These are phyloP conservation scores for Arthromyces matolae DNA, from an alignment of 768 basidiomycete species.

Conservation along the genomic window DNA sequence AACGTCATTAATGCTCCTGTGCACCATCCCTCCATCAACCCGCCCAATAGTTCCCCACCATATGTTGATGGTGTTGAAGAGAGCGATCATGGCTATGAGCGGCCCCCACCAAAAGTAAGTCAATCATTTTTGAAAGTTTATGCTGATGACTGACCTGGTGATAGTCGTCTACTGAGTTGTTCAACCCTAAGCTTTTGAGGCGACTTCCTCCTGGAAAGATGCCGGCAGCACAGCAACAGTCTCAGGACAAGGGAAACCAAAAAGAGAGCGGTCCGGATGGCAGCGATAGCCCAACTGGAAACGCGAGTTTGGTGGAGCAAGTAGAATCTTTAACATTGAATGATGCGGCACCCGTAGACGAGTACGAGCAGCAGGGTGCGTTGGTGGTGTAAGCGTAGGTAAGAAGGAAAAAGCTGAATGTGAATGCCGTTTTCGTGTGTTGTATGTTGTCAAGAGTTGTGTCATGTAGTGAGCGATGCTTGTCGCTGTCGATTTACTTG, in stretches of 20 bases:
- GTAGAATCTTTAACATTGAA: slow-evolving; percentile 35
- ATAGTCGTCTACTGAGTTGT: slow-evolving; percentile 32
- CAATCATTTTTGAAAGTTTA: neutral
- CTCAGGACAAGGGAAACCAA: slow-evolving; percentile 24
- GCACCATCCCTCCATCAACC: slow-evolving; percentile 27
- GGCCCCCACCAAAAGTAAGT: slow-evolving; percentile 44
- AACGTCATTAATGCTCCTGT: slow-evolving; percentile 25
- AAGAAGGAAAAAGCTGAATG: neutral
- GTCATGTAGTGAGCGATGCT: slow-evolving; percentile 1
- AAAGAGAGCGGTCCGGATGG: neutral
- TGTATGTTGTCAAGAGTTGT: neutral
- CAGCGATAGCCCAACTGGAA: slow-evolving; percentile 30
- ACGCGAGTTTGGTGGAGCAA: slow-evolving; percentile 34
- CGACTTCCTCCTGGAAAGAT: slow-evolving; percentile 22
- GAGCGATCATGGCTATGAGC: slow-evolving; percentile 46
- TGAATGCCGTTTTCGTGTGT: slow-evolving; percentile 1
- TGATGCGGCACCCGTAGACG: slow-evolving; percentile 11
- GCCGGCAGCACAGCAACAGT: neutral
- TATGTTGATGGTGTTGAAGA: slow-evolving; percentile 17
- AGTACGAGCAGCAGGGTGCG: neutral
- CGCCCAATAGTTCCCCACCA: neutral
- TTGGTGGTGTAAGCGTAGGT: slow-evolving; percentile 3
- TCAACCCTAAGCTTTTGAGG: slow-evolving; percentile 31
- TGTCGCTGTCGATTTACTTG: slow-evolving; percentile 16
- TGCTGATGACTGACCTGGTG: neutral